A percentile compares a stretch with the other conserved stretches of the same genome.
Evolutionary conservation across 306 rosid genomes (phyloP).

Genomic region (Acmispon strigosus): DNA sequence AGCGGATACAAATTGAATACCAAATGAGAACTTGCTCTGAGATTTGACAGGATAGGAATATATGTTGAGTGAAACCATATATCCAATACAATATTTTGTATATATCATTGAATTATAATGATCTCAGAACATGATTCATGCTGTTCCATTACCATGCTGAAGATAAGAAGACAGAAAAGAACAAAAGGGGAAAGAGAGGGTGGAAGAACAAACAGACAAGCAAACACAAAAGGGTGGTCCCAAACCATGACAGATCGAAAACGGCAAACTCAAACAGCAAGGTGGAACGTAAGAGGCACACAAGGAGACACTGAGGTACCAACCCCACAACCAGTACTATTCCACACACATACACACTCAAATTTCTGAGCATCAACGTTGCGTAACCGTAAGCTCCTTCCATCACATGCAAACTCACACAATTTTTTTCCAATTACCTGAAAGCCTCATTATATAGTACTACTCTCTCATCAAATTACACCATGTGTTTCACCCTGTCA

Average conservation of each 20-base stretch:
- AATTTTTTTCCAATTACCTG: not conserved
- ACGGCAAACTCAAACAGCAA: not conserved
- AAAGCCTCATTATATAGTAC: not conserved
- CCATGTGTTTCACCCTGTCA: constrained; percentile 24
- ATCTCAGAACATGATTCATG: not conserved
- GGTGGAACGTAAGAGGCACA: not conserved
- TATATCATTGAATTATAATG: not conserved
- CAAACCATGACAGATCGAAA: not conserved
- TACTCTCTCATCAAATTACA: not conserved
- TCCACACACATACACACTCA: not conserved
- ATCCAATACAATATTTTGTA: too few relatives aligned
- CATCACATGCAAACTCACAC: constrained; percentile 7
- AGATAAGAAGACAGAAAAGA: not conserved
- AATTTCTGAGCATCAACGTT: constrained; percentile 2
- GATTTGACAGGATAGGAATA: not conserved
- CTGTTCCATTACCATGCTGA: not conserved
- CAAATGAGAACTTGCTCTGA: not conserved
- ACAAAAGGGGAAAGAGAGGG: not conserved
- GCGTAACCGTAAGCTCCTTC: constrained; percentile 26
- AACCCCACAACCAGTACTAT: constrained; percentile 14
- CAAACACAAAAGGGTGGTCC: constrained; percentile 12
- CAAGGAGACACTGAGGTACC: not conserved
- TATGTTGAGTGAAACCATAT: too few relatives aligned
- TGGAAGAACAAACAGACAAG: not conserved
- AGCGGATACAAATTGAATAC: not conserved